Evolutionary conservation across 495 filamentous ascomycete genomes (phyloP), one percentile per base, ranked within the genome.

Genomic region (Penicillium tannophilum): DNA sequence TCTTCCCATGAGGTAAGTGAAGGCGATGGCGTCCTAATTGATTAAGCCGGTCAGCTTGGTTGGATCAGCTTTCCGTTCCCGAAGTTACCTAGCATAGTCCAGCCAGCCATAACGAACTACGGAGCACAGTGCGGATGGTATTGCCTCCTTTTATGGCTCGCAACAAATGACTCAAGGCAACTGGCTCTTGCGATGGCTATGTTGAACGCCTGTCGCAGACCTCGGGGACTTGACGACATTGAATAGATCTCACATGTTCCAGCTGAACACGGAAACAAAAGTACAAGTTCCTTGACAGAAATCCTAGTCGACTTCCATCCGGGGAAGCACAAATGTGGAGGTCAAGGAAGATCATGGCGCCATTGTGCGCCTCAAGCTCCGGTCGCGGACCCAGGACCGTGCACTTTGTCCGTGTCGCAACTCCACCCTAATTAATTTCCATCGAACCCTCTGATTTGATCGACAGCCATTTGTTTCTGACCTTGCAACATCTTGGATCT

Each of bases 301-400:
- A 44, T 0, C 8, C 24, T 47, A 47, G 44, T 19, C 45, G 20
- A 28, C 45, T 47, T 26, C 12, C 45, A 28, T 47, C 45, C 45
- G 45, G 45, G 60, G 55, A 59, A 62, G 49, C 55, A 54, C 24
- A 55, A 20, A 54, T 59, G 60, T 62, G 60, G 60, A 62, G 60
- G 36, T 20, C 20, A 42, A 46, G 24, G 60, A 55, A 55, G 55
- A 62, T 62, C 60, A 41, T 51, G 35, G 33, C 48, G 33, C 59
- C 58, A 46, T 58, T 62, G 60, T 20, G 45, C 60, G 55, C 51
- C 43, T 58, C 55, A 35, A 48, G 51, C 43, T 52, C 51, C 51
- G 51, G 52, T 55, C 52, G 35, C 57, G 43, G 48, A 51, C 48
- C 48, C 8, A 42, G 30, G 48, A 35, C 48, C 48, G 30, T 52